A percentile compares a stretch with the other conserved stretches of the same genome.
phyloP scores from a whole-genome alignment of 495 filamentous ascomycete species.

The Podospora didyma region DNA sequence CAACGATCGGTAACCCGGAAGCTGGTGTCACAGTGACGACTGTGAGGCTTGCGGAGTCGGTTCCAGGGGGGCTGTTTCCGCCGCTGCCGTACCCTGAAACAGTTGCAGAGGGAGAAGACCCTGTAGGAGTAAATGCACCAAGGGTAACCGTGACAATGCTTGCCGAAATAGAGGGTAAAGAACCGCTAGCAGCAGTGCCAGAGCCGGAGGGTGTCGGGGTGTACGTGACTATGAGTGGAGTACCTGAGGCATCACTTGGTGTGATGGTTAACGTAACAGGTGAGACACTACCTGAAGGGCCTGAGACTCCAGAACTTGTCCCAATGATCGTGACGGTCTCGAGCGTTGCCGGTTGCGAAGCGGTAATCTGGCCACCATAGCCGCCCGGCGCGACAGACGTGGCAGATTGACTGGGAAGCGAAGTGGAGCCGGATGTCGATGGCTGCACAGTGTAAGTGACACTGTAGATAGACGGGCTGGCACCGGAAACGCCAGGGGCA shows the following conservation, averaged over 20 bases:
- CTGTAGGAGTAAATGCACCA: background rate
- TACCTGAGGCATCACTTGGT: slow-evolving; percentile 5
- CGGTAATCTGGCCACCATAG: slow-evolving; percentile 2
- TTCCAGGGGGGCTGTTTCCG: background rate
- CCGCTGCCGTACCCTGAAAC: slow-evolving; percentile 3
- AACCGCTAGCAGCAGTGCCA: no score
- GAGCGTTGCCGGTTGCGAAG: background rate
- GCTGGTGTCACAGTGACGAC: slow-evolving; percentile 1
- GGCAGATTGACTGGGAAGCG: background rate
- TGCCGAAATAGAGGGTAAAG: background rate
- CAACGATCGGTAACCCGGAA: background rate
- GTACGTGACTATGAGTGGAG: slow-evolving; percentile 13
- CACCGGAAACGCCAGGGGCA: slow-evolving; percentile 2
- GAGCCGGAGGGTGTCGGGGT: slow-evolving; percentile 1
- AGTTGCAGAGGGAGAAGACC: background rate
- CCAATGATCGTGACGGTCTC: background rate
- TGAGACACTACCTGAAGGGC: background rate
- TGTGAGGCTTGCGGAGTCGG: background rate
- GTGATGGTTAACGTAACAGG: slow-evolving; percentile 8
- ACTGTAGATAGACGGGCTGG: slow-evolving; percentile 12
- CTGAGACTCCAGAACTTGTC: background rate
- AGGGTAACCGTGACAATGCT: slow-evolving; percentile 5
- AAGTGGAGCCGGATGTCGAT: background rate
- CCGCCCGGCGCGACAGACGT: background rate
- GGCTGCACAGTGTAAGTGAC: slow-evolving; percentile 18